Base-by-base conservation (phyloP, 2,329 filamentous ascomycete genomes). In the Colletotrichum higginsianum region DNA sequence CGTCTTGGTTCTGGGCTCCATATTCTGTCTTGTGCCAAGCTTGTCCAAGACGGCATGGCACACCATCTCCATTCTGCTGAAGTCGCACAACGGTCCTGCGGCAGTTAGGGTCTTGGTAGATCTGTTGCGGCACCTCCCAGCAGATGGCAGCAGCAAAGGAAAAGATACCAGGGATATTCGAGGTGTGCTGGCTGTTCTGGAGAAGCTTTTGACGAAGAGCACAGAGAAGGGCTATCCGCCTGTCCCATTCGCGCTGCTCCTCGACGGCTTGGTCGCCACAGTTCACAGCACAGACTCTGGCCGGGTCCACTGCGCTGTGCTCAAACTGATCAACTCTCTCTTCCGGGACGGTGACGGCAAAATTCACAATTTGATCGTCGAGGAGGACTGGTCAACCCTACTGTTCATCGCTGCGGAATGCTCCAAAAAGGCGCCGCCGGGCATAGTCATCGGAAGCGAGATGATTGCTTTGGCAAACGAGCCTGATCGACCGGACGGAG, bases 11-110 rank as follows among this genome's bases (percentile, higher is more conserved):
- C 84, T 95, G 64, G 92, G 92, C 76, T 92, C 91, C 50, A 92
- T 94, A 71, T 92, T 92, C 78, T 90, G 89, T 72, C 84, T 93
- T 61, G 88, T 95, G 2, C 82, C 84, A 15, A 84, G 82, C 56
- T 85, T 93, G 13, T 85, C 89, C 69, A 89, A 91, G 73, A 86
- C 88, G 50, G 87, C 92, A 3, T 95, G 93, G 92, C 89, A 90
- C 72, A 91, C 91, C 0, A 84, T 95, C 42, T 86, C 88, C 77
- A 92, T 94, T 74, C 84, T 95, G 0, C 92, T 91, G 83, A 90
- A 86, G 76, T 94, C 93, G 1, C 92, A 94, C 78, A 90, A 94
- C 74, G 92, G 92, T 23, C 91, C 93, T 73, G 89, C 88, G 46
- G 91, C 91, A 1, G 86, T 94, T 56, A 86, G 89, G 66, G 87